Base-by-base conservation (phyloP, 2,329 filamentous ascomycete genomes). In the Aspergillus pseudotamarii region DNA sequence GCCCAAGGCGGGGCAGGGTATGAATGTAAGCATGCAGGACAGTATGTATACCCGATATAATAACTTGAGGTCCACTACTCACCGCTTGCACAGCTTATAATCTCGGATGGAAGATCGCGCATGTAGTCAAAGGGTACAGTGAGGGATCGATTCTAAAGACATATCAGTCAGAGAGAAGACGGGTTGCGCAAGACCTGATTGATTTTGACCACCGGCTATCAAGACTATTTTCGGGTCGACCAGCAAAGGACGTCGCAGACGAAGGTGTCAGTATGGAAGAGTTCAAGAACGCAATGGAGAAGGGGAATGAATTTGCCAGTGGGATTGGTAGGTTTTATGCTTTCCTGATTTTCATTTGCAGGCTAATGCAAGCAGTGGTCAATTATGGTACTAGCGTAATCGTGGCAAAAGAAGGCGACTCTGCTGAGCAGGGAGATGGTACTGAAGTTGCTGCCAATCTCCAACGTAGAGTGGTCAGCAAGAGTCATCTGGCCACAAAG, bases 21-120 rank as follows among this genome's bases (percentile, higher is more conserved):
- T 91, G 88, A 92, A 92, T 68, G 85, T 90, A 2, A 86, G 82
- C 34, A 89, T 92, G 86, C 88, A 90, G 68, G 89, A 92, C 72
- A 76, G 73, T 71, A 66, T 60, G 67, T 51, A 23, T 19, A 43
- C 5, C 54, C n/a, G n/a, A 46, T 46, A 46, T 6, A 3, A 4
- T 12, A 23, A 9, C 14, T 23, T 5, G n/a, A 46, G 14, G 0
- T 23, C 1, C 21, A 3, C 2, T 8, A 30, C 48, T 51, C 2
- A 28, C 48, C 3, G 6, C 23, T 19, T 28, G 9, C 21, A n/a
- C 48, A 75, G 77, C 81, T 5, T 87, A 81, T 74, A 88, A 87
- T 66, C 77, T 88, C 0, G 84, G 82, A 32, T 87, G 85, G 85
- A 88, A 88, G 69, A 72, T 87, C 2, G 81, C 79, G 0, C 71